phyloP scores from a whole-genome alignment of 768 basidiomycete species.

The Boletus edulis region DNA sequence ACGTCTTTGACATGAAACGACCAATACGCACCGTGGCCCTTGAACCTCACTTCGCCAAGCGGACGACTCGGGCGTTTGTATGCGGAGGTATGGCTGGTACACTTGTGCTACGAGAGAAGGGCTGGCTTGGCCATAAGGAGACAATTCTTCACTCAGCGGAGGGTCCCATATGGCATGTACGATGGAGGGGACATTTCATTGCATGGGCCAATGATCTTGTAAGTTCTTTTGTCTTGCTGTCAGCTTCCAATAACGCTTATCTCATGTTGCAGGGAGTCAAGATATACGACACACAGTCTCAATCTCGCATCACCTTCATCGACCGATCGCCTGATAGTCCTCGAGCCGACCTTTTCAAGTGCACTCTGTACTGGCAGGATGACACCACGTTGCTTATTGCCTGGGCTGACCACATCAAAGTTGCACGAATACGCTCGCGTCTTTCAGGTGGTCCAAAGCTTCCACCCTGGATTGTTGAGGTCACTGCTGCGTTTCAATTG shows the following conservation, averaged over 20 bases:
- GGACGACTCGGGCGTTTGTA: constrained; percentile 73
- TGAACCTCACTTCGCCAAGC: constrained; percentile 87
- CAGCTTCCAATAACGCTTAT: not conserved
- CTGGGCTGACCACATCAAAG: constrained; percentile 93
- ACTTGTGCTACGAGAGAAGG: constrained; percentile 87
- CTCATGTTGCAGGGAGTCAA: constrained; percentile 73
- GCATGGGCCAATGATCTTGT: constrained; percentile 97
- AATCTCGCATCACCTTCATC: constrained; percentile 79
- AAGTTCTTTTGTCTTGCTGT: constrained; percentile 24
- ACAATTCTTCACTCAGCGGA: constrained; percentile 79
- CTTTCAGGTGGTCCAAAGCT: constrained; percentile 46
- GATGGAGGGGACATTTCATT: constrained; percentile 84
- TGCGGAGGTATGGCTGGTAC: constrained; percentile 91
- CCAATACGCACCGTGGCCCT: constrained; percentile 88
- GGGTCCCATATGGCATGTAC: constrained; percentile 91
- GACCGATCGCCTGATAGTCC: constrained; percentile 82
- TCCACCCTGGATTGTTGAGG: constrained; percentile 73
- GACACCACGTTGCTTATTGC: constrained; percentile 86
- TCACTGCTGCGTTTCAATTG: constrained; percentile 87
- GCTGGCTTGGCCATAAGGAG: constrained; percentile 95
- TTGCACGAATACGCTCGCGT: constrained; percentile 73
- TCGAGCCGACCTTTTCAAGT: constrained; percentile 93
- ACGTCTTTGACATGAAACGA: constrained; percentile 86
- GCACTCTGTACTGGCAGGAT: constrained; percentile 89
- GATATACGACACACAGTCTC: constrained; percentile 81